Base-by-base conservation (phyloP, 352 stramenopile species). In the Globisporangium rhizosaccharum region DNA sequence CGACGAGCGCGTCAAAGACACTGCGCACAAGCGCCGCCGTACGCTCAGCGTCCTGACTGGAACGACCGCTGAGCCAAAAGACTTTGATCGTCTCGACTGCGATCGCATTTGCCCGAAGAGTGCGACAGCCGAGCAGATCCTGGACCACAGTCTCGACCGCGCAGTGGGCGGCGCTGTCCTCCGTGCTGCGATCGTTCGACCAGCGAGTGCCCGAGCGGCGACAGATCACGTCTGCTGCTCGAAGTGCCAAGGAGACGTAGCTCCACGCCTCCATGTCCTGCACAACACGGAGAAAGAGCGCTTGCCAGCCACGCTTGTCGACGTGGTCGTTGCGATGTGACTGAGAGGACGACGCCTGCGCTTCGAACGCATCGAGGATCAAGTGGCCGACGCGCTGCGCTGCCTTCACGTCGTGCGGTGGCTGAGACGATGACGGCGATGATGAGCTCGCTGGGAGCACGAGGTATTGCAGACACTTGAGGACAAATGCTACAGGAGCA, bases 351-450 rank as follows among this genome's bases (percentile, higher is more conserved):
- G 36, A n/a, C 44, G 33, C 44, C 18, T 23, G 56, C 4, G 47
- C 57, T 56, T 82, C 69, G 47, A 82, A 71, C 4, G 75, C 72
- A 39, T 90, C 78, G 20, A 90, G 52, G n/a, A 88, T 15, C 49
- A 90, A 55, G 26, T 90, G 82, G 0, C 76, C 76, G 20, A 87
- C 75, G 6, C 78, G 71, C 51, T 83, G 74, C 11, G 69, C 51
- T 15, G 70, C 55, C 53, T 82, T 88, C 0, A 64, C 62, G 17
- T 68, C 28, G 2, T 30, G 28, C 28, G 5, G 56, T 20, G 70
- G 50, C 5, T 66, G 23, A 18, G 10, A 14, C 23, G 9, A 25
- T 9, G 15, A 25, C n/a, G n/a, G n/a, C n/a, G n/a, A n/a, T 2
- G 28, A 30, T 30, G 2, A 2, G 28, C 28, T 51, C 46, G 20